Base-by-base conservation (phyloP, 2,329 filamentous ascomycete genomes). In the Aspergillus eucalypticola region DNA sequence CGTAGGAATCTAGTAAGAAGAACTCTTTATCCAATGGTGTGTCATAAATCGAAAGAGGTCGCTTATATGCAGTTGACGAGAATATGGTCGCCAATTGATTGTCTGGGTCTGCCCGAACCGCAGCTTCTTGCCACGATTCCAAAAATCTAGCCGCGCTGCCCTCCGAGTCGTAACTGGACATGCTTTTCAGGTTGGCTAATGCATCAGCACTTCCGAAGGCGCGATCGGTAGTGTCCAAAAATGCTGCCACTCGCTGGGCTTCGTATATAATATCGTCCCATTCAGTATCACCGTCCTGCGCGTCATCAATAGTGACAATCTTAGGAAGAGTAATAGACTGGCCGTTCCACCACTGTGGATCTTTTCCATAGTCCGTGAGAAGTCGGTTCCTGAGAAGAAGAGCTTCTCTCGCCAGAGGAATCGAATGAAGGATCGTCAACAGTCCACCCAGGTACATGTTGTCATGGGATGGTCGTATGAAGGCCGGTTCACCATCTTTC, bases 271-370 rank as follows among this genome's bases (percentile, higher is more conserved):
- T 73, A 46, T 83, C 78, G 42, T 79, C 75, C 64, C 73, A 73
- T 39, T 78, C 71, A 19, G 67, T 69, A 38, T 75, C 71, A 3
- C 70, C 69, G 8, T 70, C 69, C 8, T 69, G 66, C 29, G 72
- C 67, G 59, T 76, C 72, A 27, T 73, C 67, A 15, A 79, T 68
- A 54, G 82, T 78, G n/a, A 86, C 78, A 21, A 84, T 81, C 50
- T 79, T 81, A 3, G 82, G 78, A 13, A 81, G 71, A 29, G 79
- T 74, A 25, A 85, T 82, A 0, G 79, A 70, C 29, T 78, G 79
- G 19, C 86, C 86, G 66, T 82, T 84, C 86, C 86, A 89, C 86
- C 86, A 89, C 10, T 86, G 82, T 1, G 77, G 65, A 60, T 86
- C 81, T 56, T 81, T 71, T 46, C 84, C 84, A 66, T 88, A 88